Base-by-base conservation (phyloP, 2,329 filamentous ascomycete genomes). In the Hypoxylon sp. region DNA sequence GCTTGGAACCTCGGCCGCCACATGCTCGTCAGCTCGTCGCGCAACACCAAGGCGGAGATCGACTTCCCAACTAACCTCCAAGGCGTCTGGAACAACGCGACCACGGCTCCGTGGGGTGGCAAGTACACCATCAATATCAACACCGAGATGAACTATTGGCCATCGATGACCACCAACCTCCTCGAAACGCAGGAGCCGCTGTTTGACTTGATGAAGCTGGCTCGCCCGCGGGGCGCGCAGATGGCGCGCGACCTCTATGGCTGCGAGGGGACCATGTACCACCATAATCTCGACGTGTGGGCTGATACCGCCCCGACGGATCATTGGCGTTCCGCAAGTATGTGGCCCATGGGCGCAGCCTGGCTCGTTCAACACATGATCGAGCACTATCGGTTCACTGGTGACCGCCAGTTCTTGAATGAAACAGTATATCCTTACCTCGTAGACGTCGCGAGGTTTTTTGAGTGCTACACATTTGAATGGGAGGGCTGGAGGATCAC, bases 61-160 rank as follows among this genome's bases (percentile, higher is more conserved):
- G 30, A 34, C 10, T 34, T 34, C 30, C 80, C 80, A 4, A 78
- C 80, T 1, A 82, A 77, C 43, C 75, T 82, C 0, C 80, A 83
- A 65, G 80, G 79, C 0, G 75, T 82, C 32, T 82, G 79, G 80
- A 82, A 81, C 50, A 71, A 75, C 0, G 73, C 74, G 4, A 80
- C 80, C 56, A 68, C 75, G 8, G 79, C 79, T 5, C 72, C 79
- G 0, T 84, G 82, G 82, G 81, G 81, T 3, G 78, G 75, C 22
- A 83, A 81, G 62, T 83, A 79, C 58, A 84, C 82, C 0, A 81
- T 84, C 66, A 83, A 84, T 63, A 82, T 84, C 70, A 85, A 84
- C 43, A 72, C 79, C 0, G 78, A 85, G 68, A 85, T 85, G 83
- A 84, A 84, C 64, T 85, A 85, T 67, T 85, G 82, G 82, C 76